A percentile compares a stretch with the other conserved stretches of the same genome.
These are phyloP conservation scores for Trifolium pratense DNA, from an alignment of 306 rosid genomes.

Conservation along the genomic window DNA sequence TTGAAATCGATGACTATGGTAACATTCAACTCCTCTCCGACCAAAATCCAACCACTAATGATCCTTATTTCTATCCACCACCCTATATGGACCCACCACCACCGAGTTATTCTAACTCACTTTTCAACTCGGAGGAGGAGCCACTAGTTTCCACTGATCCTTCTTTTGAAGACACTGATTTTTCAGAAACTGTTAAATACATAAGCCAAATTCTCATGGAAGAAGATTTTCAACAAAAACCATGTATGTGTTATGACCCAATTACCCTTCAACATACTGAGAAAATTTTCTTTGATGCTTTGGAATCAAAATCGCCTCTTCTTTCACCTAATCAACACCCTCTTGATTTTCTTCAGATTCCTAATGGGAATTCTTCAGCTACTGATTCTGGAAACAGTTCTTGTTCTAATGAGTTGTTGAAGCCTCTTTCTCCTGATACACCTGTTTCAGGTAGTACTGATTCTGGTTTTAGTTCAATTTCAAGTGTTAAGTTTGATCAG, in stretches of 20 bases:
- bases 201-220: slow-evolving; percentile 71
- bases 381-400: slow-evolving; percentile 32
- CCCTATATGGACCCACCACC: slow-evolving; percentile 20
- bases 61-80: slow-evolving; percentile 9
- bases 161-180: slow-evolving; percentile 45
- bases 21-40: not conserved
- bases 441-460: slow-evolving; percentile 41
- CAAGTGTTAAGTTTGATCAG: slow-evolving; percentile 38
- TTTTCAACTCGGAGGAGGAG: not conserved
- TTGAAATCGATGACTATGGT: slow-evolving; percentile 6
- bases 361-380: not conserved
- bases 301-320: slow-evolving; percentile 46
- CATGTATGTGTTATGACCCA: slow-evolving; percentile 70
- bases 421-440: slow-evolving; percentile 44
- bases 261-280: slow-evolving; percentile 64
- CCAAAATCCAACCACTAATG: slow-evolving; percentile 10
- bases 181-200: slow-evolving; percentile 50
- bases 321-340: slow-evolving; percentile 57
- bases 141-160: slow-evolving; percentile 33
- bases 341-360: slow-evolving; percentile 41
- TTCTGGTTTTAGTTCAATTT: slow-evolving; percentile 30
- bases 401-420: slow-evolving; percentile 48
- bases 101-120: not conserved
- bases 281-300: slow-evolving; percentile 64
- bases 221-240: slow-evolving; percentile 66